Conservation (phyloP, 108 stramenopile species). For the Aurantiochytrium sp. region DNA sequence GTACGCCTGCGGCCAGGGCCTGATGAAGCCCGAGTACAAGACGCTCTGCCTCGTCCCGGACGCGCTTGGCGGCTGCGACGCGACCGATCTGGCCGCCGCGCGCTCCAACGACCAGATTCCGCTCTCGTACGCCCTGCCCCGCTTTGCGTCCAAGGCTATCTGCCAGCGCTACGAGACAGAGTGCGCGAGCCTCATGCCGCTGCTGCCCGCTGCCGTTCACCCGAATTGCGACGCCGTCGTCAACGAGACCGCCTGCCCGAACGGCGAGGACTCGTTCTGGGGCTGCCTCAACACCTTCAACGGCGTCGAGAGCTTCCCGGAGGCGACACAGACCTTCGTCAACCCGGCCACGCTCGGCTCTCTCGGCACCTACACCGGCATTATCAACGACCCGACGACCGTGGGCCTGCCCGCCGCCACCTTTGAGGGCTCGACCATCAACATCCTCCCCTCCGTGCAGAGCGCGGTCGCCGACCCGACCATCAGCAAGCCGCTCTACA, state of each 20-base stretch:
- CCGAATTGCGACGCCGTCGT: not conserved
- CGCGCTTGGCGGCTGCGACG: not conserved
- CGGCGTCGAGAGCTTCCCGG: not conserved
- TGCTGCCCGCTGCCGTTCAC: not conserved
- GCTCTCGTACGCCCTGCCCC: not conserved
- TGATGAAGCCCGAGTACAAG: constrained; percentile 9
- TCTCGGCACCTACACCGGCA: not conserved
- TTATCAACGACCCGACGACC: not conserved
- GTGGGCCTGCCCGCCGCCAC: not conserved
- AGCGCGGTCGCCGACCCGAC: not conserved
- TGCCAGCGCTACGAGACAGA: not conserved
- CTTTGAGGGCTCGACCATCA: not conserved
- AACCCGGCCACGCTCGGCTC: not conserved
- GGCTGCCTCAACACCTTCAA: not conserved
- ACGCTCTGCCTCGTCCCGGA: constrained; percentile 4
- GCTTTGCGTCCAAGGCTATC: not conserved
- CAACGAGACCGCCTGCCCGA: not conserved
- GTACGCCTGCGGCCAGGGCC: not conserved
- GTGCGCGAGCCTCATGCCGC: not conserved
- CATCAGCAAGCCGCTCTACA: not conserved
- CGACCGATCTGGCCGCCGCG: not conserved
- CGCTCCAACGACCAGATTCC: not conserved
- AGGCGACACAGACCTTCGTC: not conserved
- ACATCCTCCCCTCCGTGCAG: not conserved
- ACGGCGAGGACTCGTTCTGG: not conserved